Evolutionary conservation across 176 grass and related monocot genomes (phyloP).

Genomic region (Rhipidocladum racemiflorum): DNA sequence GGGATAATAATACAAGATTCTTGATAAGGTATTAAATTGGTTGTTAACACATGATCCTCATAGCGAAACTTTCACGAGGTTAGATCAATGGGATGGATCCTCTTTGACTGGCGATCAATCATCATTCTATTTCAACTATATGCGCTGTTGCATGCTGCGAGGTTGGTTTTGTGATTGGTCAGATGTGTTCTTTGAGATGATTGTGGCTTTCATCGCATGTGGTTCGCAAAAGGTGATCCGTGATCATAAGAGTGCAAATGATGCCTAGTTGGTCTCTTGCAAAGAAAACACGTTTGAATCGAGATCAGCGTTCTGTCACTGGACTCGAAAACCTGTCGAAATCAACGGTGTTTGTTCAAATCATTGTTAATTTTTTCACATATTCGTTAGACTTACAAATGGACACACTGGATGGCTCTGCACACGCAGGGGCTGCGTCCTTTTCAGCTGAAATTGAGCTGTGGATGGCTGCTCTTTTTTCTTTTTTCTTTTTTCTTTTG

Average conservation of each 20-base stretch:
- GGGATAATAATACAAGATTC: background rate
- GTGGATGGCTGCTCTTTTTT: background rate
- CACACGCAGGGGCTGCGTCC: background rate
- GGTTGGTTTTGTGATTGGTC: background rate
- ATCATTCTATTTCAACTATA: background rate
- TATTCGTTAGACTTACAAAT: no score
- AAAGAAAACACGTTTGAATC: background rate
- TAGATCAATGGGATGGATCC: background rate
- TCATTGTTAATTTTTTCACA: background rate
- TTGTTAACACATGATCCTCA: background rate
- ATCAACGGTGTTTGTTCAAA: background rate
- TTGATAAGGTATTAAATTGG: conserved; percentile 4
- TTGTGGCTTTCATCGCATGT: background rate
- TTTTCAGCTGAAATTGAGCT: background rate
- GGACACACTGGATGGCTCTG: background rate
- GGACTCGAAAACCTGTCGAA: background rate
- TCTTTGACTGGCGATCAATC: background rate
- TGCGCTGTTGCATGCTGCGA: background rate
- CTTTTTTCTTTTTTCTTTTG: no score
- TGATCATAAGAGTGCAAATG: background rate
- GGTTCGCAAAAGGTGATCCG: background rate
- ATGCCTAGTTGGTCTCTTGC: background rate
- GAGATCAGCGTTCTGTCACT: background rate
- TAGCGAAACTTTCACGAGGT: background rate
- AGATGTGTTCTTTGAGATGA: background rate